Conservation (phyloP, 495 filamentous ascomycete species). For the Hypoxylon cercidicola region DNA sequence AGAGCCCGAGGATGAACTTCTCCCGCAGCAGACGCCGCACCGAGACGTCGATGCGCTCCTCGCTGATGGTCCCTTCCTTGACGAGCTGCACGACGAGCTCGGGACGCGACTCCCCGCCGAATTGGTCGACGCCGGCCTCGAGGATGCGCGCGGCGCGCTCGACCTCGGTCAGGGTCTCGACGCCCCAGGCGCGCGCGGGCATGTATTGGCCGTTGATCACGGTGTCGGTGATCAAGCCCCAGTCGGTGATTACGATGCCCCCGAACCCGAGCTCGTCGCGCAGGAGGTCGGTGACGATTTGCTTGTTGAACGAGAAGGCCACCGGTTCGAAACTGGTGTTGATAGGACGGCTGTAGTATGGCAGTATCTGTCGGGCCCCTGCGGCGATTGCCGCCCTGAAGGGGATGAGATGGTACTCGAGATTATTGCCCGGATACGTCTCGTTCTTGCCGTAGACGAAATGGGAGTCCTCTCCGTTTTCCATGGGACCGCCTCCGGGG, state of each 20-base stretch:
- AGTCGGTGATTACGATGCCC: slow-evolving; percentile 51
- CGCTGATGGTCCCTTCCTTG: slow-evolving; percentile 60
- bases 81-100: slow-evolving; percentile 59
- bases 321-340: slow-evolving; percentile 41
- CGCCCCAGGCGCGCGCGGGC: slow-evolving; percentile 41
- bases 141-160: slow-evolving; percentile 43
- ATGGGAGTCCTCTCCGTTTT: slow-evolving; percentile 53
- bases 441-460: slow-evolving; percentile 52
- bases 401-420: slow-evolving; percentile 46
- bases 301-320: slow-evolving; percentile 44
- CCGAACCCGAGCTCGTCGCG: slow-evolving; percentile 50
- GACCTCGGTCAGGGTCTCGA: slow-evolving; percentile 36
- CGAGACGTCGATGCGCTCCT: slow-evolving; percentile 61
- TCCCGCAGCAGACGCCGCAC: slow-evolving; percentile 64
- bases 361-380: slow-evolving; percentile 50
- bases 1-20: slow-evolving; percentile 70
- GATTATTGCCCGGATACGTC: slow-evolving; percentile 49
- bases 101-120: slow-evolving; percentile 50
- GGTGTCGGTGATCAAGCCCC: slow-evolving; percentile 47
- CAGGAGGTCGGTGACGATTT: slow-evolving; percentile 49
- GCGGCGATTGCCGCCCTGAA: slow-evolving; percentile 48
- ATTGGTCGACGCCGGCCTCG: slow-evolving; percentile 52
- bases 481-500: slow-evolving; percentile 49
- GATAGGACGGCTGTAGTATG: slow-evolving; percentile 45
- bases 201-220: slow-evolving; percentile 27